Base-by-base conservation (phyloP, 257 asterid genomes). In the Plantago ovata region DNA sequence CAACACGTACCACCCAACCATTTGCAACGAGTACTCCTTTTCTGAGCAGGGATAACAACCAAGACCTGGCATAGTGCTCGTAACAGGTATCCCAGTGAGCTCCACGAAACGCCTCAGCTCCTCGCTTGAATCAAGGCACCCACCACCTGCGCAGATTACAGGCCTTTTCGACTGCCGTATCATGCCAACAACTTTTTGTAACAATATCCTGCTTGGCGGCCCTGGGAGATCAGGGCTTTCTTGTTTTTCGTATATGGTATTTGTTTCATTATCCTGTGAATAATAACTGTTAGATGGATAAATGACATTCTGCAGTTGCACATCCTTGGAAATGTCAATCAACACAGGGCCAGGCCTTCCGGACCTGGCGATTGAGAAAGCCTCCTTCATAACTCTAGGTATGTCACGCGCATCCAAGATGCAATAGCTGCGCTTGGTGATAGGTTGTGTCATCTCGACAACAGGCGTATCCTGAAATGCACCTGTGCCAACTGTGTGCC, bases 301-400 rank as follows among this genome's bases (percentile, higher is more conserved):
- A n/a, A n/a, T n/a, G n/a, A n/a, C n/a, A n/a, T 18, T 68, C 15
- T 36, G 58, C 20, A 42, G 38, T 20, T 68, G 73, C 53, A 68
- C 64, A 38, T 68, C 73, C 48, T 69, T 69, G 3, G 74, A 64
- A 21, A 69, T 42, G 28, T 69, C 69, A 36, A 69, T 69, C 46
- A 69, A 23, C 22, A 68, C 69, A 4, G 69, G 74, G n/a, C 65
- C 74, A 13, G 74, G 74, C 16, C 57, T 53, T 6, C 69, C 74
- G 0, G 74, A 63, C 14, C 9, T 28, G 0, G 75, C 67, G 2
- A 69, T 9, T 33, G 24, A 63, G 22, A 64, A 70, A 3, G 71
- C 71, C 33, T 70, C 75, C 12, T 45, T 38, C 11, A 70, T 53
- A 32, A 60, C 48, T 43, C 71, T 58, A 8, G 75, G 71, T 14